phyloP scores from a whole-genome alignment of 495 filamentous ascomycete genomes.

The Penicillium riverlandense region DNA sequence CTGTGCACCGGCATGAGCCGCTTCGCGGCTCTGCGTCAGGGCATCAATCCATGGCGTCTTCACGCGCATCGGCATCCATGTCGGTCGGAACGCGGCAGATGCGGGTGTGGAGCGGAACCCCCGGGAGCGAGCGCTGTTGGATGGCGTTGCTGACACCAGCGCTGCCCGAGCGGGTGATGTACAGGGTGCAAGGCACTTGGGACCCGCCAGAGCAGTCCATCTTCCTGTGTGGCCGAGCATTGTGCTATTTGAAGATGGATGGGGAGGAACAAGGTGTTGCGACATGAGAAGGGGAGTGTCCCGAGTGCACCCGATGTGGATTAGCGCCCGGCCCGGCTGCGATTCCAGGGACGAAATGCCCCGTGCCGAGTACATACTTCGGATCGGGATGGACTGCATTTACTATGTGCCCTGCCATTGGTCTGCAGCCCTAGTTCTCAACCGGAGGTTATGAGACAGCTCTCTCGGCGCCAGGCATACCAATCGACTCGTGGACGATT shows the following conservation, averaged over 20 bases:
- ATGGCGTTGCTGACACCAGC: slow-evolving; percentile 4
- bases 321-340: too few relatives aligned
- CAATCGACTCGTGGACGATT: too few relatives aligned
- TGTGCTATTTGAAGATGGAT: background rate
- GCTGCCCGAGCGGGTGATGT: slow-evolving; percentile 4
- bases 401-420: too few relatives aligned
- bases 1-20: slow-evolving; percentile 19
- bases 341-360: too few relatives aligned
- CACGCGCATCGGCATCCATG: slow-evolving; percentile 49
- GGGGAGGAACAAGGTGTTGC: too few relatives aligned
- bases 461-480: too few relatives aligned
- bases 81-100: slow-evolving; percentile 21
- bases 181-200: slow-evolving; percentile 4
- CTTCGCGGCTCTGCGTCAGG: slow-evolving; percentile 43
- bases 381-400: too few relatives aligned
- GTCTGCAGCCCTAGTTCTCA: too few relatives aligned
- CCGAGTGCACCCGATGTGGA: too few relatives aligned
- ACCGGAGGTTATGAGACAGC: too few relatives aligned
- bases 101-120: slow-evolving; percentile 25
- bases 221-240: slow-evolving; percentile 18
- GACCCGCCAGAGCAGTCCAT: slow-evolving; percentile 9
- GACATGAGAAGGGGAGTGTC: too few relatives aligned
- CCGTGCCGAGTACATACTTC: too few relatives aligned
- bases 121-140: slow-evolving; percentile 5
- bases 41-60: slow-evolving; percentile 68